Conservation (phyloP, 176 grass and related monocot species). For the bread wheat (Triticum aestivum) region DNA sequence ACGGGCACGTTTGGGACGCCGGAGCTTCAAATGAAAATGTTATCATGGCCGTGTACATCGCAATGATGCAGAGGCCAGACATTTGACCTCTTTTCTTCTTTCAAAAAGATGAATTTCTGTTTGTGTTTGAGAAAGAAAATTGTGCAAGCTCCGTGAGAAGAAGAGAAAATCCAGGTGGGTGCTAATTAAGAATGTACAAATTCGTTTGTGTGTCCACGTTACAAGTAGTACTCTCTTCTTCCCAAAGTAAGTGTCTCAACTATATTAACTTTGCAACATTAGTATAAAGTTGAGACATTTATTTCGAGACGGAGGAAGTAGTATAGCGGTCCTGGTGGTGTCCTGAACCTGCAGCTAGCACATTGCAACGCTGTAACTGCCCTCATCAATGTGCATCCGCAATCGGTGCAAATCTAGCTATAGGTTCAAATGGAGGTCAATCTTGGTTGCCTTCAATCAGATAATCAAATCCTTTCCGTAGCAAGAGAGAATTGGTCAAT, state of each 20-base stretch:
- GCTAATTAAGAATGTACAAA: background rate
- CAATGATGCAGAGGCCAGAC: too few relatives aligned
- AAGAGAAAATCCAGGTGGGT: background rate
- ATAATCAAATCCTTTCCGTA: background rate
- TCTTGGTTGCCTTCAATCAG: background rate
- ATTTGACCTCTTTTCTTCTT: too few relatives aligned
- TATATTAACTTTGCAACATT: too few relatives aligned
- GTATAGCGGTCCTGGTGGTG: too few relatives aligned
- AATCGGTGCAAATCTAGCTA: background rate
- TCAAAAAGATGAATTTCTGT: too few relatives aligned
- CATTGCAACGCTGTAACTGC: background rate
- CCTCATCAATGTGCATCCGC: background rate
- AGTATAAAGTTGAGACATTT: too few relatives aligned
- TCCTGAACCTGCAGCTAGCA: too few relatives aligned
- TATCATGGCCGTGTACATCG: too few relatives aligned
- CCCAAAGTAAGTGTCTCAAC: too few relatives aligned
- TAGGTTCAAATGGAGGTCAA: background rate
- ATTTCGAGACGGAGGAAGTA: too few relatives aligned
- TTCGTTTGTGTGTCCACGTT: background rate
- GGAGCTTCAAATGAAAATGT: background rate
- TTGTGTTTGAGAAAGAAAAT: background rate
- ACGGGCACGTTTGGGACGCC: background rate
- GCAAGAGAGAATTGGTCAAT: background rate
- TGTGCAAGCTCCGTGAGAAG: background rate
- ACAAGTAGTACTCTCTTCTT: background rate